Base-by-base conservation (phyloP, 345 rosid species). In the Conringia planisiliqua region DNA sequence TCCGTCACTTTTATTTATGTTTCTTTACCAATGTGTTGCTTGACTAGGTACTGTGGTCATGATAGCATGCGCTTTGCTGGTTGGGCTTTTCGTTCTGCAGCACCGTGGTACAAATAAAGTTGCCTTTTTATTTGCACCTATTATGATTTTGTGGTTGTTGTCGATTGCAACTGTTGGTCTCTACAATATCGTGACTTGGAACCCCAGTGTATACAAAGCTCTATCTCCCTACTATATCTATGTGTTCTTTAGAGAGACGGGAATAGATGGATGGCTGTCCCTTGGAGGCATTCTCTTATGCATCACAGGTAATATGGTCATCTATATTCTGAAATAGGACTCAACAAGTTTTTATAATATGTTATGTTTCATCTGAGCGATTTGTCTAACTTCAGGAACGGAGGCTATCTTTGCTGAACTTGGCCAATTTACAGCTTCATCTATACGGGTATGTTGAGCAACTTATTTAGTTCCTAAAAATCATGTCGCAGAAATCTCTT, bases 51-150 rank as follows among this genome's bases (percentile, higher is more conserved):
- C 86, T 79, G 85, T 88, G 85, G 84, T 89, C 66, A 60, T 80
- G 82, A 76, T 89, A 77, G 87, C 92, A 46, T 83, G 92, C 57
- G 67, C 81, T 55, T 72, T 88, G 76, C 77, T 95, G 84, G 86
- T 90, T 75, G 90, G 97, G 61, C 94, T 90, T 70, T 95, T 95
- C 67, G 90, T 92, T 83, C 72, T 90, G 86, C 99, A 92, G 83
- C 88, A 95, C 79, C 85, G 81, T 36, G 97, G 99, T 55, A 90
- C 88, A 51, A 82, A 88, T 78, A 83, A 79, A 83, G 87, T 85
- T 62, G 89, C 90, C 52, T 87, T 88, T 77, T 32, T 86, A 63
- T 92, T 95, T 82, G 72, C 97, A 64, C 97, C 97, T 7, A 81
- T 95, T 29, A 79, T 87, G 80, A 85, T 89, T 74, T 67, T 90